Conservation (phyloP, 169 alveolate species). For the Plasmodium adleri region DNA sequence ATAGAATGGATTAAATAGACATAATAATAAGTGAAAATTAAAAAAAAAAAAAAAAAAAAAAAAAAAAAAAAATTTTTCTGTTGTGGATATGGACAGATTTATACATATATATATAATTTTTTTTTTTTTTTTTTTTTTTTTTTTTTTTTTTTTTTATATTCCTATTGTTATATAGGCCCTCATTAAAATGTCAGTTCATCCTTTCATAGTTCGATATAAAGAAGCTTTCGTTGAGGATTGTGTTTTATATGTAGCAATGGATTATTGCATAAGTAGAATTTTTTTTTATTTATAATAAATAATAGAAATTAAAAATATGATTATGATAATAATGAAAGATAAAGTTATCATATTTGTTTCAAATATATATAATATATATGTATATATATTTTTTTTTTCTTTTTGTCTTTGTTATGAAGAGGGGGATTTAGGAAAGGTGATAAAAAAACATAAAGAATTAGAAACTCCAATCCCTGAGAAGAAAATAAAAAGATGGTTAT, state of each 20-base stretch:
- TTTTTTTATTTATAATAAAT: slow-evolving; percentile 3
- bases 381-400: not conserved
- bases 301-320: too few species aligned
- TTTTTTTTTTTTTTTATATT: slow-evolving; percentile 1
- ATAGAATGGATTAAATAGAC: not conserved
- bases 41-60: slow-evolving; percentile 7
- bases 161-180: slow-evolving; percentile 35
- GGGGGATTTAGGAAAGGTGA: slow-evolving; percentile 58
- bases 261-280: slow-evolving; percentile 55
- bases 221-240: slow-evolving; percentile 69
- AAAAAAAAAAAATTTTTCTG: not conserved
- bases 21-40: not conserved
- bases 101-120: not conserved
- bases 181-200: slow-evolving; percentile 71
- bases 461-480: slow-evolving; percentile 56
- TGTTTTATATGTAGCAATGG: slow-evolving; percentile 70
- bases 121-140: slow-evolving; percentile 2
- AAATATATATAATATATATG: not conserved
- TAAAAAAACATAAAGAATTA: slow-evolving; percentile 59
- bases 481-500: slow-evolving; percentile 70
- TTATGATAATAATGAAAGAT: too few species aligned
- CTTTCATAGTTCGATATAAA: slow-evolving; percentile 74
- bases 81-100: not conserved
- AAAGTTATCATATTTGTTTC: not conserved
- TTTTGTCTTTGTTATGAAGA: slow-evolving; percentile 28